A percentile compares a stretch with the other conserved stretches of the same genome.
These are phyloP conservation scores for Oxytropis ochrocephala DNA, from an alignment of 306 rosid species.

Conservation along the genomic window DNA sequence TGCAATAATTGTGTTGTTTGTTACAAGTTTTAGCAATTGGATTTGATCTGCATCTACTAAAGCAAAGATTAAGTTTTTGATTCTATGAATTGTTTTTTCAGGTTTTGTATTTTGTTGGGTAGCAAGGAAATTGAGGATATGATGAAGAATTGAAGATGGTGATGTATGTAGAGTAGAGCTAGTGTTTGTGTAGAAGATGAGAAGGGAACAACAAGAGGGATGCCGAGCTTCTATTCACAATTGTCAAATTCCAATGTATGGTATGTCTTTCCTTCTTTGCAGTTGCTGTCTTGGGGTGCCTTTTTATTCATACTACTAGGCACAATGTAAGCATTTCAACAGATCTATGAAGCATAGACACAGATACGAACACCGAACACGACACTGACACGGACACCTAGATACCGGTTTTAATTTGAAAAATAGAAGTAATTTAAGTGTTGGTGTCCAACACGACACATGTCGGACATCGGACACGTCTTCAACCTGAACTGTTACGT, in stretches of 20 bases:
- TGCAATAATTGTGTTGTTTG: not conserved
- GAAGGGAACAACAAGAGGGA: conserved; percentile 25
- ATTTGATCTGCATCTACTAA: not conserved
- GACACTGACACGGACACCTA: too few relatives aligned
- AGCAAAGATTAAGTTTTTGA: not conserved
- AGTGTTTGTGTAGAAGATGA: conserved; percentile 29
- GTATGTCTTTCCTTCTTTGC: conserved; percentile 8
- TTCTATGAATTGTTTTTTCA: conserved; percentile 5
- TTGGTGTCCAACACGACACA: too few relatives aligned
- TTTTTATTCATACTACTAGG: not conserved
- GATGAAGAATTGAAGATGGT: not conserved
- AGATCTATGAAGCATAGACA: not conserved
- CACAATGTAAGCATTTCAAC: not conserved
- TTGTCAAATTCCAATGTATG: conserved; percentile 23
- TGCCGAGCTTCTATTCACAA: conserved; percentile 32
- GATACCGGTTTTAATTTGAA: too few relatives aligned
- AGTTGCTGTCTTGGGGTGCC: not conserved
- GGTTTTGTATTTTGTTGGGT: conserved; percentile 8
- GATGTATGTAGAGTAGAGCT: conserved; percentile 3
- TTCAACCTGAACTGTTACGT: too few relatives aligned
- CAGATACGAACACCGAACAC: too few relatives aligned
- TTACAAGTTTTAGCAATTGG: not conserved
- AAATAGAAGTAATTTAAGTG: too few relatives aligned
- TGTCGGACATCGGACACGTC: too few relatives aligned
- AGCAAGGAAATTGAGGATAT: not conserved